Conservation (phyloP, 2,329 filamentous ascomycete genomes). For the Pestalotiopsis sp. region DNA sequence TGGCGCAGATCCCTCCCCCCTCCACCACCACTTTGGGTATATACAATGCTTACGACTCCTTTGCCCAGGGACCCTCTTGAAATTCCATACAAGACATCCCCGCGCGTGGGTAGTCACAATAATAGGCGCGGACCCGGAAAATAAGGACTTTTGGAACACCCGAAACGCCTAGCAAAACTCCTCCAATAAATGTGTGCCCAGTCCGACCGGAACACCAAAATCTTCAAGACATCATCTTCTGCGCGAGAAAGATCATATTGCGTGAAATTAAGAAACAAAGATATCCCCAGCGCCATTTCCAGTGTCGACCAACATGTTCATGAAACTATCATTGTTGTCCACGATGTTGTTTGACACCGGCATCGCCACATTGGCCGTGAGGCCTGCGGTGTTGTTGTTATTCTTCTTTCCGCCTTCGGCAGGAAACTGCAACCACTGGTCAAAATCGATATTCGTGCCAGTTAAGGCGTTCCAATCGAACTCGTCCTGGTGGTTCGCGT, state of each 20-base stretch:
- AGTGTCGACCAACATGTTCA: constrained; percentile 7
- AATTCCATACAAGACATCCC: neutral
- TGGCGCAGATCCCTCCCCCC: neutral
- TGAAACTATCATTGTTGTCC: constrained; percentile 2
- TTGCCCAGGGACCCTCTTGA: neutral
- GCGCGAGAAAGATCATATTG: neutral
- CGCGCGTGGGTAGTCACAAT: neutral
- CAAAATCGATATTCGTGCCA: constrained; percentile 58
- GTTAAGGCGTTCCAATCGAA: constrained; percentile 58
- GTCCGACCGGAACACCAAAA: neutral
- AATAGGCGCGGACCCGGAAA: neutral
- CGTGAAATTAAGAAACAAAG: constrained; percentile 5
- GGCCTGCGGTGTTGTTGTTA: neutral
- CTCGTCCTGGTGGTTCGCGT: constrained; percentile 42
- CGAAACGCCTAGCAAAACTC: neutral
- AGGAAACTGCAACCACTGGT: constrained; percentile 62
- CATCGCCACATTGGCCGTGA: neutral
- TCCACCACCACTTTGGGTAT: neutral
- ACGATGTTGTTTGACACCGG: neutral
- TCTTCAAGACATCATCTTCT: neutral
- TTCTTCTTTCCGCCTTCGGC: constrained; percentile 44
- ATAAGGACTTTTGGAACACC: neutral
- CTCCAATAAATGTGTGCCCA: neutral
- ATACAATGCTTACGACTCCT: neutral
- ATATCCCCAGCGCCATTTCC: neutral